Conservation (phyloP, 2,329 filamentous ascomycete species). For the Talaromyces amestolkiae region DNA sequence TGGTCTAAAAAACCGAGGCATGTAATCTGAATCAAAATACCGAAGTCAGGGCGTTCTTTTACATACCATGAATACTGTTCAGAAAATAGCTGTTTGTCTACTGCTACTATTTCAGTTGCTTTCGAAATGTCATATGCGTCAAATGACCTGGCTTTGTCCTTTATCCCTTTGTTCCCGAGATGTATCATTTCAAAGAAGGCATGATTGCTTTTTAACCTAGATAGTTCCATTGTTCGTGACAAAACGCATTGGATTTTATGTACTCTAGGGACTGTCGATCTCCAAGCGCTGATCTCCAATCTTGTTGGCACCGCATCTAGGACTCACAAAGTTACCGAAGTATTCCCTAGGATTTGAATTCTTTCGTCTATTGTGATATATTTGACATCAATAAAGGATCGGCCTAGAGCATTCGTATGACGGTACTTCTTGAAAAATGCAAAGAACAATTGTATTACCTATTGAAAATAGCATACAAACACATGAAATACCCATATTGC, state of each 20-base stretch:
- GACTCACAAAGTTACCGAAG: not conserved
- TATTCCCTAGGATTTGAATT: not conserved
- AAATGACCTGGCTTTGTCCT: not conserved
- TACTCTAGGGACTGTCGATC: not conserved
- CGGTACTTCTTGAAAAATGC: not conserved
- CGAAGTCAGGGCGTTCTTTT: not conserved
- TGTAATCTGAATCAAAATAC: not conserved
- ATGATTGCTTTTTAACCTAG: not conserved
- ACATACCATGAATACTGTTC: not conserved
- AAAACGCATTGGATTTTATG: not conserved
- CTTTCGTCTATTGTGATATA: not conserved
- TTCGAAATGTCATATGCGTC: not conserved
- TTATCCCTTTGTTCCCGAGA: not conserved
- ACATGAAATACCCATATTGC: not conserved
- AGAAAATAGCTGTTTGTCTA: not conserved
- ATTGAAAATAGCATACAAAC: not conserved
- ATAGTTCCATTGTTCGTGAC: not conserved
- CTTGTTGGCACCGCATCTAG: not conserved
- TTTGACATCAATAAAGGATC: not conserved
- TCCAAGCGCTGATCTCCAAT: not conserved
- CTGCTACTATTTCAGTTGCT: not conserved
- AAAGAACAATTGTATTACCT: not conserved
- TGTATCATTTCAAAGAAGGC: not conserved
- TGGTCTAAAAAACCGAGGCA: not conserved
- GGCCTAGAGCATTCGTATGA: not conserved